These are phyloP conservation scores for Cordyceps sp. DNA, from an alignment of 2,329 filamentous ascomycete genomes.

Conservation along the genomic window DNA sequence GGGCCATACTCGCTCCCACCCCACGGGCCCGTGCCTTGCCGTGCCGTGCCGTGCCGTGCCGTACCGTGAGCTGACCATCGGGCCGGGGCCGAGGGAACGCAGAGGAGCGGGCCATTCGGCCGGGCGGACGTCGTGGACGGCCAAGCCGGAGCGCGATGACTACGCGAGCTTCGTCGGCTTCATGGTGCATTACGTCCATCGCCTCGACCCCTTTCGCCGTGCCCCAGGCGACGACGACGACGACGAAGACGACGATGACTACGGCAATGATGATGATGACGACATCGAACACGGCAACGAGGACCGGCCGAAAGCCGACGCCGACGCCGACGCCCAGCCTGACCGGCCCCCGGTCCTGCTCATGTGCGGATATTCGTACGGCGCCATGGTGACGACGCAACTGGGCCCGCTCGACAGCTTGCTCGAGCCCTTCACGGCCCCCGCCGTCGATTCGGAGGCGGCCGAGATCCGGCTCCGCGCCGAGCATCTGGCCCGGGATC, in stretches of 20 bases:
- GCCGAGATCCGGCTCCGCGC: slow-evolving; percentile 58
- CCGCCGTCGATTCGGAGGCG: slow-evolving; percentile 36
- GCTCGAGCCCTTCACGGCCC: slow-evolving; percentile 38
- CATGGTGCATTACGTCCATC: slow-evolving; percentile 54
- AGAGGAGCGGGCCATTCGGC: slow-evolving; percentile 64
- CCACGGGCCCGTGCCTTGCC: too few relatives aligned
- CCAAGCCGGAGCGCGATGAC: slow-evolving; percentile 63
- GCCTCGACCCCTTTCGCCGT: slow-evolving; percentile 26
- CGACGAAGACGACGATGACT: neutral
- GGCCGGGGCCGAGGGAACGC: too few relatives aligned
- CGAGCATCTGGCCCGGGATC: slow-evolving; percentile 46
- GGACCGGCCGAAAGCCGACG: neutral
- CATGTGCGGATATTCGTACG: slow-evolving; percentile 79
- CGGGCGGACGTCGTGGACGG: slow-evolving; percentile 77
- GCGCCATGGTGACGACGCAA: slow-evolving; percentile 62
- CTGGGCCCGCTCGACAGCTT: slow-evolving; percentile 48
- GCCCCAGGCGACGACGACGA: neutral
- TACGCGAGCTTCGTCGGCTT: slow-evolving; percentile 75
- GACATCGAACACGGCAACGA: neutral
- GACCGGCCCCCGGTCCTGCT: slow-evolving; percentile 26
- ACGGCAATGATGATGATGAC: neutral
- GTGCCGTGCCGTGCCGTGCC: too few relatives aligned
- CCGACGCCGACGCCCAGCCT: too few relatives aligned
- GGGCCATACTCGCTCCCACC: too few relatives aligned
- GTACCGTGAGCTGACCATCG: too few relatives aligned